These are phyloP conservation scores for Trypanosoma boissoni DNA, from an alignment of 208 protist genomes.

Conservation along the genomic window DNA sequence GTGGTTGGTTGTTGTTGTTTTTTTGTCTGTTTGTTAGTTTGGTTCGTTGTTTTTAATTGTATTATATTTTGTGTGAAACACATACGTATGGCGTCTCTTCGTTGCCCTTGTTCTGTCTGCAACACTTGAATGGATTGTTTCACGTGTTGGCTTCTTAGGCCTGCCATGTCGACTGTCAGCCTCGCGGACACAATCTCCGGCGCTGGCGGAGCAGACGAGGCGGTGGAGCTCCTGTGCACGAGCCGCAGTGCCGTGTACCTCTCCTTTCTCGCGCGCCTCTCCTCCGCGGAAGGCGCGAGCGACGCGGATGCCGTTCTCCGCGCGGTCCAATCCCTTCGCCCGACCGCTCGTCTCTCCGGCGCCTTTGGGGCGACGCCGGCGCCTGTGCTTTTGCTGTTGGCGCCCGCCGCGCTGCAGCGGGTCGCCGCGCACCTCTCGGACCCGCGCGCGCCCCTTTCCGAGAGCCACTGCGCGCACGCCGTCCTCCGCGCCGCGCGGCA, in stretches of 20 bases:
- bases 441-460: not conserved
- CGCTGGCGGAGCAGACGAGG: slow-evolving; percentile 3
- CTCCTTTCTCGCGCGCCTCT: not conserved
- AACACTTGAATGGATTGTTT: no score
- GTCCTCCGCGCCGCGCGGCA: slow-evolving; percentile 5
- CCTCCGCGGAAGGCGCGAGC: not conserved
- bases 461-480: slow-evolving; percentile 2
- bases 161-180: not conserved
- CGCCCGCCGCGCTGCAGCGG: slow-evolving; percentile 2
- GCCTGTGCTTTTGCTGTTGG: slow-evolving; percentile 13
- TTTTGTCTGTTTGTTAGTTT: slow-evolving; percentile 8
- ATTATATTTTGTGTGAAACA: slow-evolving; percentile 1
- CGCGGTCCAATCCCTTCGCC: not conserved
- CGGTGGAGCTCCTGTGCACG: slow-evolving; percentile 8
- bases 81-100: no score
- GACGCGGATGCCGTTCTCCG: not conserved
- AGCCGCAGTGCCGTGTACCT: slow-evolving; percentile 2
- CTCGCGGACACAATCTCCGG: not conserved
- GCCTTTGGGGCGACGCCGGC: slow-evolving; percentile 7
- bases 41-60: slow-evolving; percentile 14
- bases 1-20: not conserved
- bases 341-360: not conserved
- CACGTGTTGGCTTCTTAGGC: no score
- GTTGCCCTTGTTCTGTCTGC: no score
- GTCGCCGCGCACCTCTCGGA: slow-evolving; percentile 1